These are phyloP conservation scores for Ziziphus jujuba DNA, from an alignment of 306 rosid species.

Conservation along the genomic window DNA sequence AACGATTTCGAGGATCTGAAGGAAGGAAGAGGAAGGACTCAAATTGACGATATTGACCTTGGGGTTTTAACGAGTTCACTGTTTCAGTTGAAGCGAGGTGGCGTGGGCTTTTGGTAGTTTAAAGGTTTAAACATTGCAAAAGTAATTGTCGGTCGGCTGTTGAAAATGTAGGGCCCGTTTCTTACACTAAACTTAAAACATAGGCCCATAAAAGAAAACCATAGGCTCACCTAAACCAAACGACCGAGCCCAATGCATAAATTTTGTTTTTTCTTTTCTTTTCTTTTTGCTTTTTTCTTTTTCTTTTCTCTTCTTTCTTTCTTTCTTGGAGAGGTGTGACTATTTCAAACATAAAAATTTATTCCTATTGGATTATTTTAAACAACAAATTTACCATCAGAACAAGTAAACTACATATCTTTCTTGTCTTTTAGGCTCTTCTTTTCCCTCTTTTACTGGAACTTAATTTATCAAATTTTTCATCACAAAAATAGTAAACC, in stretches of 20 bases:
- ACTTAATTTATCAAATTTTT: too few relatives aligned
- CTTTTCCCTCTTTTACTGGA: too few relatives aligned
- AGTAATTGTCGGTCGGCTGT: background rate
- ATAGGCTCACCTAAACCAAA: background rate
- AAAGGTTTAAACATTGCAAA: background rate
- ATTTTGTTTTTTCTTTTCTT: background rate
- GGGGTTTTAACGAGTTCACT: background rate
- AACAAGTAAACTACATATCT: too few relatives aligned
- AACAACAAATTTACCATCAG: too few relatives aligned
- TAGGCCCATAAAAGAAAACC: slow-evolving; percentile 1
- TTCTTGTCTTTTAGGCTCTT: too few relatives aligned
- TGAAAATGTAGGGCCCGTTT: background rate
- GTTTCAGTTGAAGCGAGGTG: background rate
- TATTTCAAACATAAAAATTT: too few relatives aligned
- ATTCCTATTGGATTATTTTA: too few relatives aligned
- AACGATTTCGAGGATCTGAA: slow-evolving; percentile 9
- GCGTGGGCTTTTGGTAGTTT: background rate
- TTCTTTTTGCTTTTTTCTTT: too few relatives aligned
- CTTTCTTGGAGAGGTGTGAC: too few relatives aligned
- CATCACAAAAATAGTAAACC: too few relatives aligned
- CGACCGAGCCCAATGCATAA: background rate
- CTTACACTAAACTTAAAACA: background rate
- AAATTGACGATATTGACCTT: slow-evolving; percentile 29
- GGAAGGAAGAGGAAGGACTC: background rate
- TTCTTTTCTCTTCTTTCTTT: too few relatives aligned